phyloP scores from a whole-genome alignment of 2,329 filamentous ascomycete species.

The Daldinia eschscholtzii region DNA sequence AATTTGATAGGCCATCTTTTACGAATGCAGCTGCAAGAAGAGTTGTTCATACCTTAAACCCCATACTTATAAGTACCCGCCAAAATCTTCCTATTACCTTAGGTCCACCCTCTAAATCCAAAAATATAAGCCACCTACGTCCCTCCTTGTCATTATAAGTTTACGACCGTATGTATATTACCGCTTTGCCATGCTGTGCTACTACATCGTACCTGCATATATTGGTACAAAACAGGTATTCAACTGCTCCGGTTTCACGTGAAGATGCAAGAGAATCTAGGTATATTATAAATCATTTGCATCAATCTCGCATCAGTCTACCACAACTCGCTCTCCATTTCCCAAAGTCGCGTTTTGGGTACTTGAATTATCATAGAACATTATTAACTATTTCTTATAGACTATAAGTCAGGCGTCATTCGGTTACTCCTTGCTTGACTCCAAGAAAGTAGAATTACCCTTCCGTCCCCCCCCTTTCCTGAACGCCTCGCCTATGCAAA shows the following conservation, averaged over 20 bases:
- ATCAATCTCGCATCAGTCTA: background rate
- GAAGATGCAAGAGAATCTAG: background rate
- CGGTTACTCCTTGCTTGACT: constrained; percentile 5
- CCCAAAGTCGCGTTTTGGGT: background rate
- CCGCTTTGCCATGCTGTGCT: constrained; percentile 10
- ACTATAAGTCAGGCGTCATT: constrained; percentile 2
- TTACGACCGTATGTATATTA: constrained; percentile 2
- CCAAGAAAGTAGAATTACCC: constrained; percentile 16
- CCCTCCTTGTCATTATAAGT: background rate
- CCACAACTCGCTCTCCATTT: background rate
- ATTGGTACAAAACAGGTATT: constrained; percentile 16
- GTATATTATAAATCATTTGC: background rate
- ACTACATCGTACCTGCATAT: constrained; percentile 23
- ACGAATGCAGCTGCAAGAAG: background rate
- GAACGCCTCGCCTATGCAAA: constrained; percentile 47
- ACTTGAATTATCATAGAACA: constrained; percentile 12
- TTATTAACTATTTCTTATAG: constrained; percentile 8
- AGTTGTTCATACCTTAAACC: constrained; percentile 1
- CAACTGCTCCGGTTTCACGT: background rate
- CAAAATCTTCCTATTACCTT: too few relatives aligned
- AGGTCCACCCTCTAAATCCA: background rate
- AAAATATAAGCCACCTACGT: constrained; percentile 3
- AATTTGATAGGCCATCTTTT: constrained; percentile 2
- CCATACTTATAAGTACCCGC: background rate
- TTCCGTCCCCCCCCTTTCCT: constrained; percentile 10